Percentiles rank a stretch among this genome's conserved stretches.
Evolutionary conservation across 1,284 basidiomycete genomes (phyloP).

Genomic region (Ustilago vetiveriae): DNA sequence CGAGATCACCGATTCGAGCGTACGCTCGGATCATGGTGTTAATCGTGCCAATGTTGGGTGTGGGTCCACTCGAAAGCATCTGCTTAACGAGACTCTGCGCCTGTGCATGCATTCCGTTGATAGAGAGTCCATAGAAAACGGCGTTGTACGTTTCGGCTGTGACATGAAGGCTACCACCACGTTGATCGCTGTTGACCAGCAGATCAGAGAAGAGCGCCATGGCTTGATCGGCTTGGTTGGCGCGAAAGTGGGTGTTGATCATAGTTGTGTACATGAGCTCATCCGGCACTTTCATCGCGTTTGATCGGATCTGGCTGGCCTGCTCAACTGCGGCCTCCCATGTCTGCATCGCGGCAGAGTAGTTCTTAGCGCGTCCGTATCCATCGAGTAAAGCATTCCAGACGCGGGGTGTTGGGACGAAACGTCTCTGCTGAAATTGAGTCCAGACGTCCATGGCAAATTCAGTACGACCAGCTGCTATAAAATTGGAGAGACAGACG

Average conservation of each 20-base stretch:
- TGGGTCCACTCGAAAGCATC: slow-evolving; percentile 47
- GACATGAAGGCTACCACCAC: slow-evolving; percentile 16
- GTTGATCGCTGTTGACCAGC: slow-evolving; percentile 11
- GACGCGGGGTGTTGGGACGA: slow-evolving; percentile 31
- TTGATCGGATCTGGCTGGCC: not conserved
- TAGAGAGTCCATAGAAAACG: slow-evolving; percentile 48
- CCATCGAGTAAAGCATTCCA: slow-evolving; percentile 59
- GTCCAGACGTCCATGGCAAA: slow-evolving; percentile 53
- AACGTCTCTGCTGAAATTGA: slow-evolving; percentile 13
- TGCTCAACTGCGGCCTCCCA: slow-evolving; percentile 41
- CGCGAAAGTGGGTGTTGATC: slow-evolving; percentile 50
- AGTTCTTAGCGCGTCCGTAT: slow-evolving; percentile 46
- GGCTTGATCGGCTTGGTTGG: slow-evolving; percentile 28
- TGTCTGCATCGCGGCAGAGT: slow-evolving; percentile 34
- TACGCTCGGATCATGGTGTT: slow-evolving; percentile 56
- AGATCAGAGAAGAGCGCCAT: slow-evolving; percentile 44
- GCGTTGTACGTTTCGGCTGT: slow-evolving; percentile 58
- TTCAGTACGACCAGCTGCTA: slow-evolving; percentile 39
- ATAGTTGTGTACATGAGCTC: slow-evolving; percentile 56
- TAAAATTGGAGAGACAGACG: slow-evolving; percentile 47
- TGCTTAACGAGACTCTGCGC: slow-evolving; percentile 38
- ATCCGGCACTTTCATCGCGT: slow-evolving; percentile 24
- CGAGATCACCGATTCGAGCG: slow-evolving; percentile 37
- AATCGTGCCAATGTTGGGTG: slow-evolving; percentile 56
- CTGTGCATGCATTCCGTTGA: slow-evolving; percentile 17